These are phyloP conservation scores for Funneliformis geosporum DNA, from an alignment of 192 early-diverging fungal species.

Conservation along the genomic window DNA sequence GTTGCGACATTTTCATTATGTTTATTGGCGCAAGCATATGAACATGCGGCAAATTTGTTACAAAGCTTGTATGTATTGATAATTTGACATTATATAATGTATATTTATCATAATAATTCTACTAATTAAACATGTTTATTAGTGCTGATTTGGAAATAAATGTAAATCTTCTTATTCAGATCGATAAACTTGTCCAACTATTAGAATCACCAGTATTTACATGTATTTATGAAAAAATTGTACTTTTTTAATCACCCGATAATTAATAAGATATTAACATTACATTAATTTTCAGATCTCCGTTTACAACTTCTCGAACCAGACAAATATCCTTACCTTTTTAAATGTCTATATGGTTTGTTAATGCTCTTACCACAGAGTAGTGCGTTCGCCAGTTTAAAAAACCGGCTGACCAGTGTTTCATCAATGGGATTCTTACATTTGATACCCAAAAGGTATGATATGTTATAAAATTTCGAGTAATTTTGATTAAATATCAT, in stretches of 20 bases:
- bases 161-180: slow-evolving; percentile 90
- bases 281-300: slow-evolving; percentile 52
- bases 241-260: background rate
- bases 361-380: slow-evolving; percentile 98
- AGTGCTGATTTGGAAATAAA: slow-evolving; percentile 92
- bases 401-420: slow-evolving; percentile 91
- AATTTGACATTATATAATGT: background rate
- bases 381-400: slow-evolving; percentile 90
- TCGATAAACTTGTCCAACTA: slow-evolving; percentile 98
- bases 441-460: slow-evolving; percentile 57
- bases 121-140: background rate
- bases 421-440: slow-evolving; percentile 66
- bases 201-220: slow-evolving; percentile 98
- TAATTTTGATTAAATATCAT: slow-evolving; percentile 5
- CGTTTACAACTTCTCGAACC: slow-evolving; percentile 94
- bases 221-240: slow-evolving; percentile 45
- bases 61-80: slow-evolving; percentile 65
- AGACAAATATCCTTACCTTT: slow-evolving; percentile 81
- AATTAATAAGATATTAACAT: background rate
- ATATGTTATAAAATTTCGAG: background rate
- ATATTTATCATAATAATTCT: background rate
- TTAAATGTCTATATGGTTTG: slow-evolving; percentile 92
- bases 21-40: slow-evolving; percentile 95
- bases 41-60: slow-evolving; percentile 81
- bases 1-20: slow-evolving; percentile 93